phyloP scores from a whole-genome alignment of 768 basidiomycete species.

The Clitopilus hobsonii region DNA sequence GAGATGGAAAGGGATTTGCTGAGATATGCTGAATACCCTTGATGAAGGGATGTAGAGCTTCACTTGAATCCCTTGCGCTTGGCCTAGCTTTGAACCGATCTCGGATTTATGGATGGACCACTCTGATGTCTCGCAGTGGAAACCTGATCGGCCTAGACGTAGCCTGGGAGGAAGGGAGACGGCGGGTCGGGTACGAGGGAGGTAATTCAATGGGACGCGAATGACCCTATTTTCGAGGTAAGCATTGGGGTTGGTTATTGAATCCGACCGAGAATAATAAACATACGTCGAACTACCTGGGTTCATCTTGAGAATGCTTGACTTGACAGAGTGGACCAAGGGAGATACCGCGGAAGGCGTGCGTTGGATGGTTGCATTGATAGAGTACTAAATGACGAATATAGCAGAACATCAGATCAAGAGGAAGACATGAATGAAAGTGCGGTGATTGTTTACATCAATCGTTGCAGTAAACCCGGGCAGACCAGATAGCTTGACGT shows the following conservation, averaged over 20 bases:
- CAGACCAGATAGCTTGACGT: slow-evolving; percentile 62
- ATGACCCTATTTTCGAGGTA: not conserved
- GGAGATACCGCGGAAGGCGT: slow-evolving; percentile 39
- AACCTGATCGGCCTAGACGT: slow-evolving; percentile 28
- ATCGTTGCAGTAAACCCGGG: slow-evolving; percentile 70
- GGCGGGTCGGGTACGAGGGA: slow-evolving; percentile 61
- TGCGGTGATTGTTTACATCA: slow-evolving; percentile 27
- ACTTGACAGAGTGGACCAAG: slow-evolving; percentile 41
- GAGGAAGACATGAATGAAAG: not conserved
- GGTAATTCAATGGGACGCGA: slow-evolving; percentile 54
- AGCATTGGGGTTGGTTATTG: not conserved
- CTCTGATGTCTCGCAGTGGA: slow-evolving; percentile 32
- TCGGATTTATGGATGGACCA: slow-evolving; percentile 47
- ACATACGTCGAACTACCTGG: slow-evolving; percentile 42
- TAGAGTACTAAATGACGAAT: slow-evolving; percentile 40
- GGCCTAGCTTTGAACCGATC: slow-evolving; percentile 32
- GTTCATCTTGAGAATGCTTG: slow-evolving; percentile 46
- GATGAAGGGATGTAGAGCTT: slow-evolving; percentile 54
- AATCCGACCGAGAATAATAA: not conserved
- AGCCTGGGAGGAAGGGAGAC: slow-evolving; percentile 46
- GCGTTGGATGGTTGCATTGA: slow-evolving; percentile 42
- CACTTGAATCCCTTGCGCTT: slow-evolving; percentile 33
- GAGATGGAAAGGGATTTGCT: slow-evolving; percentile 66
- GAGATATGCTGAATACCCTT: slow-evolving; percentile 50
- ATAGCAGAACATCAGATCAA: not conserved